Conservation (phyloP, 352 stramenopile species). For the Phytophthora pseudosyringae region DNA sequence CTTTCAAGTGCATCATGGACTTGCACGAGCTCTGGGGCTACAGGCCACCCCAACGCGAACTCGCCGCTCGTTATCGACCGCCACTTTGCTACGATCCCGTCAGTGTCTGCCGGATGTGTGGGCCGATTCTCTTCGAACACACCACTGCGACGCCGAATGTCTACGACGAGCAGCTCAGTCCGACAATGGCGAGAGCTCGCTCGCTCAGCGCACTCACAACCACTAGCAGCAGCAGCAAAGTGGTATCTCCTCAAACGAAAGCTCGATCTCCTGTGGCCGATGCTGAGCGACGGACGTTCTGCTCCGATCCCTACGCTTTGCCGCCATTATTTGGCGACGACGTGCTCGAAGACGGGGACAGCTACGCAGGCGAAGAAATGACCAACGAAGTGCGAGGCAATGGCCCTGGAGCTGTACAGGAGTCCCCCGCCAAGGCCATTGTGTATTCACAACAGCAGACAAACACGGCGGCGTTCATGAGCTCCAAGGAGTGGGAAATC, state of each 20-base stretch:
- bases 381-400: conserved; percentile 21
- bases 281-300: conserved; percentile 33
- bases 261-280: conserved; percentile 19
- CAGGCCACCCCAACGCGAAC: conserved; percentile 47
- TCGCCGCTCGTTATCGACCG: conserved; percentile 58
- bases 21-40: conserved; percentile 69
- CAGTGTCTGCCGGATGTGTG: conserved; percentile 76
- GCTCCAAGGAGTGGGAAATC: conserved; percentile 69
- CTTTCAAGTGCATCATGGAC: conserved; percentile 83
- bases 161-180: conserved; percentile 23
- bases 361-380: conserved; percentile 23
- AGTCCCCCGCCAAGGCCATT: conserved; percentile 64
- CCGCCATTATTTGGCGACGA: conserved; percentile 73
- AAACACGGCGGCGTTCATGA: conserved; percentile 58
- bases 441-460: conserved; percentile 63
- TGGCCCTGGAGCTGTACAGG: conserved; percentile 29
- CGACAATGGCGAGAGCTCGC: conserved; percentile 14
- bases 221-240: not conserved
- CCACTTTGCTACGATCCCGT: conserved; percentile 79
- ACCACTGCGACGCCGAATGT: conserved; percentile 35
- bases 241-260: conserved; percentile 24
- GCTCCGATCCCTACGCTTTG: conserved; percentile 67
- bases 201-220: conserved; percentile 23
- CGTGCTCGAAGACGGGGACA: conserved; percentile 51
- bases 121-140: conserved; percentile 67